phyloP scores from a whole-genome alignment of 2,329 filamentous ascomycete species.

The Gnomoniopsis sp. region DNA sequence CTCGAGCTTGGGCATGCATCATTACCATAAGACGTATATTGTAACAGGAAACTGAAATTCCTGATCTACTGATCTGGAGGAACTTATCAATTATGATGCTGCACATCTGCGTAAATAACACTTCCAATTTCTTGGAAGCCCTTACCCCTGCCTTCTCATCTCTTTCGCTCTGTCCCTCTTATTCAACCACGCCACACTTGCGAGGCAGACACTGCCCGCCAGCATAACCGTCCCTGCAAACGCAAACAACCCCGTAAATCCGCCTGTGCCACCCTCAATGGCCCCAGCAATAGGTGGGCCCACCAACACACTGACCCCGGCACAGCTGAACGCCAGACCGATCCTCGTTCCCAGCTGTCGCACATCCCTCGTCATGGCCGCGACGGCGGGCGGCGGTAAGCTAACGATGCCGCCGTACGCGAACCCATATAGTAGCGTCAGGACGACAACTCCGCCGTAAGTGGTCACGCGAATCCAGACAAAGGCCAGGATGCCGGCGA shows the following conservation, averaged over 20 bases:
- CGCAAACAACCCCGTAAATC: not conserved
- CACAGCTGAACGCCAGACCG: conserved; percentile 33
- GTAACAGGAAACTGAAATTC: too few species aligned
- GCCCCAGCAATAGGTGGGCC: conserved; percentile 32
- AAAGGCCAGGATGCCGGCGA: conserved; percentile 31
- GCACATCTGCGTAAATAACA: not conserved
- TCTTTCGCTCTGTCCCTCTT: not conserved
- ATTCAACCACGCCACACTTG: not conserved
- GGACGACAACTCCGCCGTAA: conserved; percentile 30
- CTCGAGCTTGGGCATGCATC: too few species aligned
- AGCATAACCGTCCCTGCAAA: conserved; percentile 4
- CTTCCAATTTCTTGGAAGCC: not conserved
- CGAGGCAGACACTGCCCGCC: not conserved
- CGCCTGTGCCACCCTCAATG: not conserved
- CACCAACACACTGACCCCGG: conserved; percentile 29
- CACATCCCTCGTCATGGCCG: conserved; percentile 36
- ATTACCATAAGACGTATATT: too few species aligned
- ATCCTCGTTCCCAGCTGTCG: conserved; percentile 39
- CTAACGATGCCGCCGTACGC: conserved; percentile 40
- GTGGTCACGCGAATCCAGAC: conserved; percentile 33
- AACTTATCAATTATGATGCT: not conserved
- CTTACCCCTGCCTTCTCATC: not conserved
- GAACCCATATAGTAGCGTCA: conserved; percentile 36
- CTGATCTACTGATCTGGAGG: not conserved
- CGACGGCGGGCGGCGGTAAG: conserved; percentile 37